Evolutionary conservation across 371 early-diverging fungal genomes (phyloP).

Genomic region (Entomophthora muscae): DNA sequence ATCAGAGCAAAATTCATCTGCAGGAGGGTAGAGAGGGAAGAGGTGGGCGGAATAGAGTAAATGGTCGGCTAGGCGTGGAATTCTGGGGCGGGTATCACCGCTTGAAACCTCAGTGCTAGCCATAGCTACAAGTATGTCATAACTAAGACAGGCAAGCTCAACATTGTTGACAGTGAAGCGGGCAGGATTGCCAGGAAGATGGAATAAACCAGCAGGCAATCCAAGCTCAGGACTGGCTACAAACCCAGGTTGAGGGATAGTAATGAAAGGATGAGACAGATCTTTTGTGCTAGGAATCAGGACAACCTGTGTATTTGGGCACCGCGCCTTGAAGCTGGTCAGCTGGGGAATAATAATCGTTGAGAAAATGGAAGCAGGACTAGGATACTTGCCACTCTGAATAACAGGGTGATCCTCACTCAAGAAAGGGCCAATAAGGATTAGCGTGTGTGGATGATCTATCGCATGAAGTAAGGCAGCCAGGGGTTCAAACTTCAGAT

Average conservation of each 20-base stretch:
- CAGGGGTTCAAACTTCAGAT: background rate
- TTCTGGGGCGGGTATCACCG: background rate
- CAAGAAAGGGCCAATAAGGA: conserved; percentile 2
- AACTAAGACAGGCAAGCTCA: background rate
- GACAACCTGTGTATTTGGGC: background rate
- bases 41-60: background rate
- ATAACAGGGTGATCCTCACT: background rate
- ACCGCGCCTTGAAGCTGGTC: background rate
- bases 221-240: background rate
- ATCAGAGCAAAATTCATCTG: background rate
- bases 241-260: conserved; percentile 4
- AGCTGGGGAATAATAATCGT: background rate
- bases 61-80: background rate
- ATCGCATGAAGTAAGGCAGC: background rate
- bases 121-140: background rate
- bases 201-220: background rate
- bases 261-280: conserved; percentile 1
- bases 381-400: background rate
- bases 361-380: background rate
- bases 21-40: background rate
- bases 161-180: background rate
- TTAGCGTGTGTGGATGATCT: background rate
- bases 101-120: background rate
- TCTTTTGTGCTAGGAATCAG: background rate
- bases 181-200: background rate